phyloP scores from a whole-genome alignment of 257 asterid species.

The Fraxinus quadrangulata region DNA sequence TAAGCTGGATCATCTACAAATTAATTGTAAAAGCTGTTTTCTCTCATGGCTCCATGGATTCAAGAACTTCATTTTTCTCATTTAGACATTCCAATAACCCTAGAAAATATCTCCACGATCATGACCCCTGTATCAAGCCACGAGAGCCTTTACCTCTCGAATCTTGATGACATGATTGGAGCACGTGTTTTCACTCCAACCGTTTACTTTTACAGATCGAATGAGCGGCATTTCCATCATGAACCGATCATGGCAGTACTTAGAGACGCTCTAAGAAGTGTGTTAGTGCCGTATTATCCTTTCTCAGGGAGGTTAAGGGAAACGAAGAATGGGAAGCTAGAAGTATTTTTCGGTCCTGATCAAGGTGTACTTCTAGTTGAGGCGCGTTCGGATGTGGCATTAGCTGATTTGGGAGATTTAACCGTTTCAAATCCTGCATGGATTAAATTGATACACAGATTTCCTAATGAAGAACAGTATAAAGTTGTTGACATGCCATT shows the following conservation, averaged over 20 bases:
- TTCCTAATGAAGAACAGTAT: constrained; percentile 69
- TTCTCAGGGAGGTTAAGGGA: constrained; percentile 77
- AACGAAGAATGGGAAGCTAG: constrained; percentile 62
- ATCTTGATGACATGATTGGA: constrained; percentile 90
- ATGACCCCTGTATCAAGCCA: constrained; percentile 42
- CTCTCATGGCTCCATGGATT: constrained; percentile 55
- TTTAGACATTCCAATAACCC: constrained; percentile 57
- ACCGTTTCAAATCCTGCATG: constrained; percentile 81
- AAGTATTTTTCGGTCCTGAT: constrained; percentile 64
- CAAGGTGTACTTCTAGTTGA: constrained; percentile 75
- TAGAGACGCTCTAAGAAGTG: constrained; percentile 58
- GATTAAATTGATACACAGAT: constrained; percentile 57
- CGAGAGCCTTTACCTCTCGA: constrained; percentile 74
- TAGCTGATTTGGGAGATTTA: constrained; percentile 68
- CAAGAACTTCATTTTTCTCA: constrained; percentile 74
- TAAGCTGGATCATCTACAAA: constrained; percentile 19
- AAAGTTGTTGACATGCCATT: constrained; percentile 83
- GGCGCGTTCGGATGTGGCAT: constrained; percentile 55
- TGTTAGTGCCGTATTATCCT: constrained; percentile 79
- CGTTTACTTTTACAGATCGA: constrained; percentile 58
- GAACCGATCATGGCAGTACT: constrained; percentile 38
- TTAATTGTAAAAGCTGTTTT: constrained; percentile 10
- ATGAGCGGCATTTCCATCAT: constrained; percentile 2
- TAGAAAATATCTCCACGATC: constrained; percentile 47
- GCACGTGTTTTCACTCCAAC: constrained; percentile 83